Evolutionary conservation across 495 filamentous ascomycete genomes (phyloP).

Genomic region (Schizothecium vesticola): DNA sequence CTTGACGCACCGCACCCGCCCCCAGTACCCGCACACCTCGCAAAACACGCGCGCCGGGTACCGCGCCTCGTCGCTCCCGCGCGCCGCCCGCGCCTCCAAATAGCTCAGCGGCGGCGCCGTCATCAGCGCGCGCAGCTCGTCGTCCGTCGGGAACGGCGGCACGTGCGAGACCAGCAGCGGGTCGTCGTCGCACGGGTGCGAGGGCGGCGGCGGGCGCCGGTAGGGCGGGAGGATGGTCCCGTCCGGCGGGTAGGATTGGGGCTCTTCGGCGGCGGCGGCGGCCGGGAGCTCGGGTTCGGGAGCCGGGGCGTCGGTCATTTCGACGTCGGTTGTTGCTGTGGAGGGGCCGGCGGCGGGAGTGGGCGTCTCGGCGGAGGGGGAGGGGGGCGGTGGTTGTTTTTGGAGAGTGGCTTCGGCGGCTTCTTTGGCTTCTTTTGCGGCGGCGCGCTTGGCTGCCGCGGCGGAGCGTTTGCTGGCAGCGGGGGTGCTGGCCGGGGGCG

Average conservation of each 20-base stretch:
- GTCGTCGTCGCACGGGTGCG: slow-evolving; percentile 52
- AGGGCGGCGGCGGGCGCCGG: slow-evolving; percentile 23
- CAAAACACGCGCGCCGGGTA: slow-evolving; percentile 71
- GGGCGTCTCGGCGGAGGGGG: slow-evolving; percentile 19
- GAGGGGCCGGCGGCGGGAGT: slow-evolving; percentile 15
- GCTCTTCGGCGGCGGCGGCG: slow-evolving; percentile 4
- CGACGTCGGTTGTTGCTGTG: slow-evolving; percentile 28
- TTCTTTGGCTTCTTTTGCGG: slow-evolving; percentile 24
- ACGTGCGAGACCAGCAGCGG: slow-evolving; percentile 58
- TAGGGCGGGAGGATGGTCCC: slow-evolving; percentile 30
- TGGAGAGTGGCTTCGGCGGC: slow-evolving; percentile 9
- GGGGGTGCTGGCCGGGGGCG: background rate
- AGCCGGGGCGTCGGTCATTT: slow-evolving; percentile 32
- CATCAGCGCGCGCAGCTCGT: slow-evolving; percentile 62
- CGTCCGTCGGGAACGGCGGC: slow-evolving; percentile 59
- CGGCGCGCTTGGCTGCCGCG: slow-evolving; percentile 23
- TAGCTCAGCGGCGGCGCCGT: slow-evolving; percentile 73
- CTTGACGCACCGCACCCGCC: slow-evolving; percentile 74
- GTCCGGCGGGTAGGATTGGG: slow-evolving; percentile 26
- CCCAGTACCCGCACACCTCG: slow-evolving; percentile 91
- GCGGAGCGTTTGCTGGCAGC: slow-evolving; percentile 20
- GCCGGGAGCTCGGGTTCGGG: background rate
- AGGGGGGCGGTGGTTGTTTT: slow-evolving; percentile 8
- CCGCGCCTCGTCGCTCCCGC: slow-evolving; percentile 29
- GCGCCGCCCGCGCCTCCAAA: slow-evolving; percentile 62